Percentiles rank a stretch among this genome's conserved stretches.
phyloP scores from a whole-genome alignment of 768 basidiomycete species.

The Tricholoma flavovirens region DNA sequence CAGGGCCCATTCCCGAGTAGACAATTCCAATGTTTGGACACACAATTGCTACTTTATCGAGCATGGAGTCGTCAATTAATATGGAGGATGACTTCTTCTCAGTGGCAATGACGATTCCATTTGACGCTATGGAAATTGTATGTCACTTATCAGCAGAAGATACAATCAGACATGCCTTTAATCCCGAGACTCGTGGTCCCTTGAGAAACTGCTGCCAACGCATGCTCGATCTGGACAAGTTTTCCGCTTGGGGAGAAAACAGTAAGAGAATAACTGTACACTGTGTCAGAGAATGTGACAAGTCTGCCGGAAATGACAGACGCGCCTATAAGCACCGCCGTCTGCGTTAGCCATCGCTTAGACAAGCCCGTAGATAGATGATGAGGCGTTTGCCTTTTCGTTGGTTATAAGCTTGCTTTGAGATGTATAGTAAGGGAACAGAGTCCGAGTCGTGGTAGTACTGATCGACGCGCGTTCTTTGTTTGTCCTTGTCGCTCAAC shows the following conservation, averaged over 20 bases:
- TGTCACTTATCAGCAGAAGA: conserved; percentile 11
- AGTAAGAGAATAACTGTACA: conserved; percentile 88
- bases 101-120: conserved; percentile 98
- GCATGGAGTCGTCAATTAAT: conserved; percentile 94
- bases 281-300: conserved; percentile 5
- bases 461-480: conserved; percentile 19
- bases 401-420: background rate
- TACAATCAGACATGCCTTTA: conserved; percentile 63
- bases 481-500: conserved; percentile 12
- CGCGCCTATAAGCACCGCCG: conserved; percentile 73
- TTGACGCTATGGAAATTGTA: conserved; percentile 61
- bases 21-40: conserved; percentile 99
- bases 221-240: conserved; percentile 99
- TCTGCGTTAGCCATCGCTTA: conserved; percentile 71
- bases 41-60: conserved; percentile 95
- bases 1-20: conserved; percentile 99
- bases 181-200: conserved; percentile 98
- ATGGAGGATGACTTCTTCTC: conserved; percentile 99
- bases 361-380: background rate
- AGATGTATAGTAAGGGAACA: background rate
- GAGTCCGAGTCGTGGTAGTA: background rate
- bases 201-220: conserved; percentile 90
- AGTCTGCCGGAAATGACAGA: conserved; percentile 6
- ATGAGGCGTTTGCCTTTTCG: background rate
- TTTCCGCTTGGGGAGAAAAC: conserved; percentile 99